These are phyloP conservation scores for Colletotrichum graminicola DNA, from an alignment of 2,329 filamentous ascomycete species.

Conservation along the genomic window DNA sequence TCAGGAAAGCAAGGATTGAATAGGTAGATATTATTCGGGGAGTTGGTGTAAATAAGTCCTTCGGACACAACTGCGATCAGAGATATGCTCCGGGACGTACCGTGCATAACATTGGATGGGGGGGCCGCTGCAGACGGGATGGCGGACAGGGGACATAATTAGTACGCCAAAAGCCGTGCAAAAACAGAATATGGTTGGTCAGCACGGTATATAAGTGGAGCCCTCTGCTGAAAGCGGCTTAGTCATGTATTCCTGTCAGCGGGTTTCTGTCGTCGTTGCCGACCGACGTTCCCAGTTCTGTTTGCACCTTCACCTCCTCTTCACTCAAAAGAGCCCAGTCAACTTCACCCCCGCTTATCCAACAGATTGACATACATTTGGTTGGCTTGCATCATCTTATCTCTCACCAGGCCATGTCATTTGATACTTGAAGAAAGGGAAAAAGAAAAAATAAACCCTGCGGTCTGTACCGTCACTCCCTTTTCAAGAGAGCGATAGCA, in stretches of 20 bases:
- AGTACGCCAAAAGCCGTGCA: background rate
- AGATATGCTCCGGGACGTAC: conserved; percentile 1
- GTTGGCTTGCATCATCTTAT: background rate
- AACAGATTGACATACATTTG: background rate
- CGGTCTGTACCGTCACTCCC: background rate
- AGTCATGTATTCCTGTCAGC: background rate
- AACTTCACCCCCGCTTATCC: background rate
- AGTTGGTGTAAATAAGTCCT: background rate
- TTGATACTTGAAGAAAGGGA: background rate
- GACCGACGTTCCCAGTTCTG: conserved; percentile 25
- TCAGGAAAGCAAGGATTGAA: background rate
- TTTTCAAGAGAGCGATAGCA: conserved; percentile 4
- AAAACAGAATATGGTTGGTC: conserved; percentile 9
- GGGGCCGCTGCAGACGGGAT: background rate
- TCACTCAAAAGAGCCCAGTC: background rate
- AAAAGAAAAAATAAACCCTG: background rate
- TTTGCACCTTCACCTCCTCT: conserved; percentile 32
- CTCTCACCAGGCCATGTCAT: too few relatives aligned
- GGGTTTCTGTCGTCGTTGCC: background rate
- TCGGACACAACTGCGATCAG: background rate
- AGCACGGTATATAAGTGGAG: background rate
- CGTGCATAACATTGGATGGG: background rate
- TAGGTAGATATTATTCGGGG: too few relatives aligned
- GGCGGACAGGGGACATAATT: background rate
- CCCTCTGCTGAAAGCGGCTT: background rate